These are phyloP conservation scores for Yamadazyma ubonensis DNA, from an alignment of 805 yeast species.

Conservation along the genomic window DNA sequence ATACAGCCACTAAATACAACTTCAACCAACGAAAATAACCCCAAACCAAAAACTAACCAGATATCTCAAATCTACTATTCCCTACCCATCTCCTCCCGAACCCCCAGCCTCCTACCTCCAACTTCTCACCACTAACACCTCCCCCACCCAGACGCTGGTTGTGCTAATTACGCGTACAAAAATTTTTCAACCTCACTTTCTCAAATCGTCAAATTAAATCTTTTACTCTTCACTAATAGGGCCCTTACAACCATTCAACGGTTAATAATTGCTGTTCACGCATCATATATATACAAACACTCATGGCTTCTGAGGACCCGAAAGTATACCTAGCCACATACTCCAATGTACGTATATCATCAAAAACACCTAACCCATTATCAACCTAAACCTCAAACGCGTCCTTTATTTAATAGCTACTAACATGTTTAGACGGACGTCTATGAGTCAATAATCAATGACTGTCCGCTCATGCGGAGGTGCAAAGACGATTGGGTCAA, in stretches of 20 bases:
- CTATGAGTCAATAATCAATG: constrained; percentile 67
- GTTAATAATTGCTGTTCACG: background rate
- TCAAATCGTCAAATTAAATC: constrained; percentile 13
- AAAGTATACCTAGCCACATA: constrained; percentile 46
- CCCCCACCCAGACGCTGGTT: constrained; percentile 1
- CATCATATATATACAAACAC: too few relatives aligned
- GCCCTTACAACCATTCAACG: constrained; percentile 3
- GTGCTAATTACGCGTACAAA: constrained; percentile 11
- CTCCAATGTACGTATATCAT: constrained; percentile 45
- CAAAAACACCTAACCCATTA: background rate
- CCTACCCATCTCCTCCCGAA: too few relatives aligned
- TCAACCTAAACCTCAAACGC: background rate
- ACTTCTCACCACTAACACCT: background rate
- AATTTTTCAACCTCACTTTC: constrained; percentile 9
- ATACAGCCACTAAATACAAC: too few relatives aligned
- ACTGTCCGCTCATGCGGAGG: constrained; percentile 85
- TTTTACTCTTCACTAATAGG: constrained; percentile 2
- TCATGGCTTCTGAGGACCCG: constrained; percentile 24
- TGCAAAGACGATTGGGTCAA: constrained; percentile 93
- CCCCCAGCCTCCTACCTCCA: background rate
- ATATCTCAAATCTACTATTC: too few relatives aligned
- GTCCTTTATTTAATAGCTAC: constrained; percentile 8
- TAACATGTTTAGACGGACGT: constrained; percentile 48
- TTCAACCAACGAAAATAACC: too few relatives aligned
- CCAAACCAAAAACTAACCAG: too few relatives aligned